Conservation (phyloP, 345 rosid genomes). For the Salix purpurea region DNA sequence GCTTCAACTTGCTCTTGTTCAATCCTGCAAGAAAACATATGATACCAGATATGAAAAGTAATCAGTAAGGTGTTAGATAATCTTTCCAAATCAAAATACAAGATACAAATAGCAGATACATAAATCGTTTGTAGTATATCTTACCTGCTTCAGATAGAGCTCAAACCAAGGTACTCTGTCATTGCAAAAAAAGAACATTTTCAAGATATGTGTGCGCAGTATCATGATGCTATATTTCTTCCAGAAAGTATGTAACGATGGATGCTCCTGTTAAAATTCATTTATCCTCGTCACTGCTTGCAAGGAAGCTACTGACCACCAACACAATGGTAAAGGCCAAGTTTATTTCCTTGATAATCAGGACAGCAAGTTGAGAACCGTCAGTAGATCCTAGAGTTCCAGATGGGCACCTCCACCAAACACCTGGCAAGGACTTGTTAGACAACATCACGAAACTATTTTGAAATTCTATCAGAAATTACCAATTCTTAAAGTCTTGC, state of each 20-base stretch:
- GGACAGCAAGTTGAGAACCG: neutral
- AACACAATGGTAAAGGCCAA: neutral
- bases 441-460: neutral
- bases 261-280: neutral
- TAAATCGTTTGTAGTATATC: neutral
- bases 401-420: neutral
- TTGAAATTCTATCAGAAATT: neutral
- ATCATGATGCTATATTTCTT: neutral
- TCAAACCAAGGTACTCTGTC: neutral
- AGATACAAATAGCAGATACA: neutral
- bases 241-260: neutral
- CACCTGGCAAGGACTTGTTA: neutral
- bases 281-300: neutral
- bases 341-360: neutral
- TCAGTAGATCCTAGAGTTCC: neutral
- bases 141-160: neutral
- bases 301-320: neutral
- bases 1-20: neutral
- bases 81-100: neutral
- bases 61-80: neutral
- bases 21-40: neutral
- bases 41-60: neutral
- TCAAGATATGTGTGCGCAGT: neutral
- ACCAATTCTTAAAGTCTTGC: neutral
- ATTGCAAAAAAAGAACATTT: neutral